A percentile compares a stretch with the other conserved stretches of the same genome.
Evolutionary conservation across 1,139 yeast species (phyloP).

Genomic region (Geotrichum aggregatum): DNA sequence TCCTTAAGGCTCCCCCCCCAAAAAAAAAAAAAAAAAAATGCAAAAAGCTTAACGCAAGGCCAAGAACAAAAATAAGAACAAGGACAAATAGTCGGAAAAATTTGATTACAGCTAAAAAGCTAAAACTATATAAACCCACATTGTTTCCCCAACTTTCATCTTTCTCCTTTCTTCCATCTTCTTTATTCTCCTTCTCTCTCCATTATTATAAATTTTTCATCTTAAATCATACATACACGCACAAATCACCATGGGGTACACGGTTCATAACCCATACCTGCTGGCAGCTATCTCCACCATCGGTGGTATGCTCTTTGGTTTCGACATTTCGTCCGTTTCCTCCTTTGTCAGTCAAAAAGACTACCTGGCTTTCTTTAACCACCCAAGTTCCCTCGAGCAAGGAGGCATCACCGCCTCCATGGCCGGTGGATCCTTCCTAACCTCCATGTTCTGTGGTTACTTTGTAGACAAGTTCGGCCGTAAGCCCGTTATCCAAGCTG

Average conservation of each 20-base stretch:
- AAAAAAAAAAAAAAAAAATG: no score
- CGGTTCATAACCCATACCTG: slow-evolving; percentile 39
- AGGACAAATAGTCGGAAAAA: no score
- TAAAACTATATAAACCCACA: no score
- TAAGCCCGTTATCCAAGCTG: slow-evolving; percentile 65
- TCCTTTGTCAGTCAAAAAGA: slow-evolving; percentile 76
- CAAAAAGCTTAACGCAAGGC: no score
- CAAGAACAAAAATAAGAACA: no score
- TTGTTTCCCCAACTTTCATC: neutral
- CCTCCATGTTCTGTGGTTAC: slow-evolving; percentile 37
- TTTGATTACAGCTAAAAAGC: no score
- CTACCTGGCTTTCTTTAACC: slow-evolving; percentile 42
- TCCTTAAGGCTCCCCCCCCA: no score
- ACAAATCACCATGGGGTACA: slow-evolving; percentile 22
- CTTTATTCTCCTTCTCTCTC: neutral
- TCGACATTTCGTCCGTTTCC: slow-evolving; percentile 88
- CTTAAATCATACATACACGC: neutral
- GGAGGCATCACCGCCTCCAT: slow-evolving; percentile 96
- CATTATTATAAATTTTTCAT: neutral
- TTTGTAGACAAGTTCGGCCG: slow-evolving; percentile 74
- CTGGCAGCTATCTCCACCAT: slow-evolving; percentile 59
- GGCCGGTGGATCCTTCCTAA: slow-evolving; percentile 76
- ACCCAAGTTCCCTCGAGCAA: slow-evolving; percentile 48
- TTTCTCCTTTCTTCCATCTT: neutral
- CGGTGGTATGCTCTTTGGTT: slow-evolving; percentile 95